Evolutionary conservation across 1,284 basidiomycete genomes (phyloP), one percentile per base, ranked within the genome.

Genomic region (Boletellus deceptivus): DNA sequence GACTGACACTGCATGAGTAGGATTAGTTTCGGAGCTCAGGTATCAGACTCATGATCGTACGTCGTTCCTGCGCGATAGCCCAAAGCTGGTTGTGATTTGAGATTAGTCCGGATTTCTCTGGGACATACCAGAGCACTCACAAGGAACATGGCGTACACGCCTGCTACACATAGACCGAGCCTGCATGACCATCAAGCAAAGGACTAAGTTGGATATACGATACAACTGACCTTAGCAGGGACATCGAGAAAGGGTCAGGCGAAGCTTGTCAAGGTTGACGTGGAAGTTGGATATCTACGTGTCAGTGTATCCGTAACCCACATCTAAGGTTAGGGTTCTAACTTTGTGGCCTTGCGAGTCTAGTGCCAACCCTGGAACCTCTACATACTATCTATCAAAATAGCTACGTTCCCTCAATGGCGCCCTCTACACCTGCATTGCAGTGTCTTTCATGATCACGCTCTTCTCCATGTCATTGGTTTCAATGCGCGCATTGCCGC

Each of bases 11-110:
- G 56, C 13, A 46, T 8, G 29, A 38, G 4, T 11, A 41, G 8
- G 25, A 25, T 69, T 35, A 56, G 54, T 22, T 43, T 43, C 10
- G 16, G 43, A 41, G 11, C 9, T 27, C 9, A n/a, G 27, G 16
- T 8, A 16, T 43, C 13, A 36, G 20, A 22, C 14, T 16, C 18
- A 17, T 22, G n/a, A 74, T 10, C 86, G 65, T 71, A 93, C 92
- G 67, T 72, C 92, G 78, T 74, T 96, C 92, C 74, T 96, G 93
- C 16, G 92, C 91, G 49, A 96, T 84, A 14, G 91, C 92, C 92
- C 92, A 96, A 49, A 93, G 70, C 56, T 55, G 45, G 56, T 56
- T 49, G 57, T 56, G 22, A 45, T 35, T 11, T 55, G 34, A 36
- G 34, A 42, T 50, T 37, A 47, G 29, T 33, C 50, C 14, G 27